A percentile compares a stretch with the other conserved stretches of the same genome.
phyloP scores from a whole-genome alignment of 108 stramenopile genomes.

The Asterionellopsis glacialis region DNA sequence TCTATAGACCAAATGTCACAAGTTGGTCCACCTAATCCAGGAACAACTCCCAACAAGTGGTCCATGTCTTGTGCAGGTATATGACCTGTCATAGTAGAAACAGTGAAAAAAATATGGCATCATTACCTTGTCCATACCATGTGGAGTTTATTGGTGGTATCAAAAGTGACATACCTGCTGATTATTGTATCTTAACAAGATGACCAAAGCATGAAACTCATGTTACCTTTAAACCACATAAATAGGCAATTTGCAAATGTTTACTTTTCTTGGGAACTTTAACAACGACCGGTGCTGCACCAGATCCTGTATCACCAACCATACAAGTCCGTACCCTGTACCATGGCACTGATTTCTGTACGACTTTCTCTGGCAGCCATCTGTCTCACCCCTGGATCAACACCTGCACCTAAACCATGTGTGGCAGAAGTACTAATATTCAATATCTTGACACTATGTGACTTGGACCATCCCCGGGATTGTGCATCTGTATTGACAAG shows the following conservation, averaged over 20 bases:
- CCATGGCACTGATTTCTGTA: conserved; percentile 35
- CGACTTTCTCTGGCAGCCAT: conserved; percentile 60
- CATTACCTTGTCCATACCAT: neutral
- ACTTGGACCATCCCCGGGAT: conserved; percentile 36
- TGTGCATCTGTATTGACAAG: conserved; percentile 76
- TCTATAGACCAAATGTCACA: too few species aligned
- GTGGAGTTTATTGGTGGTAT: neutral
- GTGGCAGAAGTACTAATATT: conserved; percentile 65
- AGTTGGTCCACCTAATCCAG: too few species aligned
- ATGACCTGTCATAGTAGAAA: neutral
- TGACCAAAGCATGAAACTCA: neutral
- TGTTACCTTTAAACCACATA: neutral
- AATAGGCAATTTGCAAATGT: too few species aligned
- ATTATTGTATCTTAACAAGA: neutral
- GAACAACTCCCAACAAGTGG: too few species aligned
- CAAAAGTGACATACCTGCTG: neutral
- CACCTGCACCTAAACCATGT: conserved; percentile 72
- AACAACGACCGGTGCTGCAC: conserved; percentile 75
- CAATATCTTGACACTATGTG: conserved; percentile 20
- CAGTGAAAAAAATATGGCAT: neutral
- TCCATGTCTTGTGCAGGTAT: neutral
- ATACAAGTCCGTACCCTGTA: conserved; percentile 58
- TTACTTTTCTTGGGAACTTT: conserved; percentile 62
- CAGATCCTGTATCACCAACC: conserved; percentile 79
- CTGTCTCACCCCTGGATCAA: conserved; percentile 54